phyloP scores from a whole-genome alignment of 208 protist species.

The Sergeia podlipaevii region DNA sequence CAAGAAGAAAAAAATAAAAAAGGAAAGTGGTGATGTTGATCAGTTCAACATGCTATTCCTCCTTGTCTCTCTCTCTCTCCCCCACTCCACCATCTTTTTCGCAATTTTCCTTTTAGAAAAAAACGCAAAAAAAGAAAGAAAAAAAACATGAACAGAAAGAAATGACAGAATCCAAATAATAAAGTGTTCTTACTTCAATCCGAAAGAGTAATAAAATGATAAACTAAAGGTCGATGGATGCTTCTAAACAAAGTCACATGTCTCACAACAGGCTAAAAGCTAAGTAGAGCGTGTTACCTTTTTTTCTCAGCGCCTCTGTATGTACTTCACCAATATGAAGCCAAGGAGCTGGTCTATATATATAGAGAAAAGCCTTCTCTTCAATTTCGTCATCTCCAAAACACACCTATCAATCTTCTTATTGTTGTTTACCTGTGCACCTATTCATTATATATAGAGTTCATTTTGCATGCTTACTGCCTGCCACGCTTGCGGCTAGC shows the following conservation, averaged over 20 bases:
- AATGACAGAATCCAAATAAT: no score
- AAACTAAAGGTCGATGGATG: not conserved
- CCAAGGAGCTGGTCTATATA: not conserved
- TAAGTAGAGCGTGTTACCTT: not conserved
- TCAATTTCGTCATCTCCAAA: not conserved
- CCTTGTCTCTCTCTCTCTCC: not conserved
- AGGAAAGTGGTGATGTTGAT: not conserved
- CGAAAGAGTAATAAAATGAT: no score
- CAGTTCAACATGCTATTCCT: not conserved
- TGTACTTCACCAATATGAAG: not conserved
- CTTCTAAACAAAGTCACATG: not conserved
- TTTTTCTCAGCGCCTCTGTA: constrained; percentile 14
- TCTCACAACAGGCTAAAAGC: not conserved
- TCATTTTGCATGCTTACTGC: not conserved
- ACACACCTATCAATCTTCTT: constrained; percentile 3
- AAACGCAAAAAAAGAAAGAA: constrained; percentile 1
- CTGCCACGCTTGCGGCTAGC: no score
- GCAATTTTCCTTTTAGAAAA: not conserved
- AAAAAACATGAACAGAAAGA: constrained; percentile 4
- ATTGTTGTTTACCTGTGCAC: not conserved
- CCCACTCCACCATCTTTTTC: constrained; percentile 9
- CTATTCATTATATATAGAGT: not conserved
- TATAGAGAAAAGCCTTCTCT: not conserved
- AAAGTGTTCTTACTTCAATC: no score
- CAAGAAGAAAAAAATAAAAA: constrained; percentile 19